Percentiles rank a stretch among this genome's conserved stretches.
Evolutionary conservation across 345 rosid species (phyloP).

Genomic region (Brassica juncea): DNA sequence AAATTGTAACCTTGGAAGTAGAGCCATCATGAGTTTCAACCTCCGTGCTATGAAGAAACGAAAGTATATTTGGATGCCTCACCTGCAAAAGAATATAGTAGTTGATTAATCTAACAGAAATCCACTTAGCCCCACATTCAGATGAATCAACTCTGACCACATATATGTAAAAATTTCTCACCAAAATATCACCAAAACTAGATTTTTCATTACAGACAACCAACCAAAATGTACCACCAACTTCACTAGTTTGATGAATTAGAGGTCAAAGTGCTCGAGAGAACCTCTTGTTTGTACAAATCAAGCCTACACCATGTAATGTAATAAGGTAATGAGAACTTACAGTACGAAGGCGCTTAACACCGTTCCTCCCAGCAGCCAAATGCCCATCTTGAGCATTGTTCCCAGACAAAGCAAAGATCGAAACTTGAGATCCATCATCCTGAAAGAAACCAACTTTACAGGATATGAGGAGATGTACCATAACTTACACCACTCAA

Average conservation of each 20-base stretch:
- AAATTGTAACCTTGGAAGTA: slow-evolving; percentile 70
- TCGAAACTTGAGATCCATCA: slow-evolving; percentile 92
- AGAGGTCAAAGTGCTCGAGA: too few species aligned
- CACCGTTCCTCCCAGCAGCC: slow-evolving; percentile 95
- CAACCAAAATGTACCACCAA: too few species aligned
- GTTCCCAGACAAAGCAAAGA: slow-evolving; percentile 77
- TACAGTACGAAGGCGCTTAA: slow-evolving; percentile 99
- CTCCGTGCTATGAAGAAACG: slow-evolving; percentile 95
- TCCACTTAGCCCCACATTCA: slow-evolving; percentile 2
- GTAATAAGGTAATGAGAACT: slow-evolving; percentile 16
- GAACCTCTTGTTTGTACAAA: neutral
- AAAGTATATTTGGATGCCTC: slow-evolving; percentile 92
- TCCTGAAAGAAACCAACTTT: slow-evolving; percentile 53
- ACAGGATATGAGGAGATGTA: neutral
- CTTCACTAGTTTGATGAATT: too few species aligned
- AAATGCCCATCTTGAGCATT: slow-evolving; percentile 86
- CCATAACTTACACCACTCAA: neutral
- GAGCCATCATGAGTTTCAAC: slow-evolving; percentile 77
- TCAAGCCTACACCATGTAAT: slow-evolving; percentile 15
- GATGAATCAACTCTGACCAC: slow-evolving; percentile 11
- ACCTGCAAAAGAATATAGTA: slow-evolving; percentile 54
- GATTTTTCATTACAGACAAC: too few species aligned
- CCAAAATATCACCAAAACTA: too few species aligned
- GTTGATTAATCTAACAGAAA: slow-evolving; percentile 5
- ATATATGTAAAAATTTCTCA: neutral